Evolutionary conservation across 805 yeast species (phyloP), one percentile per base, ranked within the genome.

Genomic region (Wickerhamomyces rabaulensis): DNA sequence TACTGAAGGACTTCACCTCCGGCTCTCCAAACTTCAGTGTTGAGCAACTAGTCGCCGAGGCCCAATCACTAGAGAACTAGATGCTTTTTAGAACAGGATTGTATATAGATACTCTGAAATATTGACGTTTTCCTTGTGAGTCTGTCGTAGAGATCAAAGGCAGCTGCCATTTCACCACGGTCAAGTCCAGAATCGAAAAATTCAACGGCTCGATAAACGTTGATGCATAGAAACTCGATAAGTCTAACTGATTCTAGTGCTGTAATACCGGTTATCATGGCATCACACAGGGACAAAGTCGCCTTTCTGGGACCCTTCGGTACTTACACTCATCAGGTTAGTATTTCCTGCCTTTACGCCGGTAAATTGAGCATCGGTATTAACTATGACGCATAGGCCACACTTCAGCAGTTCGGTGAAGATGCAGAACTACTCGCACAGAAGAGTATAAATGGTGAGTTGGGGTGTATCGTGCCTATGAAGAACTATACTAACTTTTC

Each of bases 291-390:
- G 16, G 39, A 15, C 26, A 79, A 69, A 54, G 82, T 86, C 4
- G 89, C 87, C 3, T 92, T 79, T 58, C 66, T 92, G 43, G 99
- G 98, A 0, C 99, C 99, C 0, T 71, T 71, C 43, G 97, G 97
- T 2, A 92, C 97, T 1, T 94, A 89, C 65, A 87, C 98, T 2
- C 95, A 92, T 56, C 95, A 90, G 66, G 94, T 72, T 4, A 16
- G 10, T 33, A 33, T 27, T 4, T 27, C 13, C 27, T 25, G n/a
- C n/a, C n/a, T n/a, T n/a, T n/a, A n/a, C n/a, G n/a, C n/a, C n/a
- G n/a, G n/a, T n/a, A 25, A 4, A 13, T 27, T 27, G 31, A 13
- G 31, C n/a, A 27, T 27, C n/a, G 31, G 31, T 27, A 27, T 27
- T 27, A 22, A 21, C 6, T 13, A 27, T 27, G 31, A 27, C n/a